Evolutionary conservation across 306 rosid genomes (phyloP), one percentile per base, ranked within the genome.

Genomic region (Glycine latifolia): DNA sequence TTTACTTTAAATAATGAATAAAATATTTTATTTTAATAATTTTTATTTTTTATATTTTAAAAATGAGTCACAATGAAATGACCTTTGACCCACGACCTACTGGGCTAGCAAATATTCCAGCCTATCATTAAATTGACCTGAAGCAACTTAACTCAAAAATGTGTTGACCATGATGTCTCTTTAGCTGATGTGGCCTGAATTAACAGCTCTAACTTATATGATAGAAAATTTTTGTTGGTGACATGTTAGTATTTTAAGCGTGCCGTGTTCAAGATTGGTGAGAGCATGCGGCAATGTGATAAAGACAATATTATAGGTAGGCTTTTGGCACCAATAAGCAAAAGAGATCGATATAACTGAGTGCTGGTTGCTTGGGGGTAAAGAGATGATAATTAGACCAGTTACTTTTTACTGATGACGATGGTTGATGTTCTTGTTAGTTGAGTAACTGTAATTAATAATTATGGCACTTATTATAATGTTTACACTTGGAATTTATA

Each of bases 391-490:
- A 49, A 72, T 73, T 74, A 54, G 82, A 20, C 59, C 7, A 15
- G 15, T 70, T 78, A 33, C 35, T 16, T 63, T 71, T 71, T 46
- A 41, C 4, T 49, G 31, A 17, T 13, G 56, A 35, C 6, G 31
- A 44, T 67, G 48, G 39, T 71, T 53, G 13, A 16, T 70, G 79
- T 53, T 80, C 60, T 41, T 76, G 76, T 48, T 71, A 67, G 61
- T 61, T 43, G 48, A 59, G 60, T 47, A 79, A 78, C 41, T 86
- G 84, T 82, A 61, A 74, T 67, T 59, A 66, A 79, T 81, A 71
- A 73, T 68, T 68, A 73, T 33, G 33, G 44, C 2, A 16, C 48
- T 61, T 16, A 33, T 66, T 8, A 13, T 31, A 20, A 56, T 81
- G 67, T 71, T 81, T 41, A 33, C 66, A 52, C 60, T 12, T 7